phyloP scores from a whole-genome alignment of 176 grass and related monocot genomes.

The Coix lacrymajobi region DNA sequence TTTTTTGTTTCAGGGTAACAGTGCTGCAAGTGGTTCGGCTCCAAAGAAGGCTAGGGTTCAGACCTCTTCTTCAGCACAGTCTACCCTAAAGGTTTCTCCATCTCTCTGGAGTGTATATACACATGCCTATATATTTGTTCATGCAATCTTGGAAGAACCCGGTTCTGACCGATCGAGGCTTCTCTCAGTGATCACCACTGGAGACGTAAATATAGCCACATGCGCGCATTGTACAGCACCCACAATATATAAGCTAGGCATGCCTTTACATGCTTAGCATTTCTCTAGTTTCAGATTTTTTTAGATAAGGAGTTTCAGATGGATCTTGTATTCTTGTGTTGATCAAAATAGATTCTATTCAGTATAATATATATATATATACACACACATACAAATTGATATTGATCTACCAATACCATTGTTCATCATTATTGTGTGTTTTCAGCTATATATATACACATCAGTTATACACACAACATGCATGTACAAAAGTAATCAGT shows the following conservation, averaged over 20 bases:
- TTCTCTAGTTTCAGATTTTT: neutral
- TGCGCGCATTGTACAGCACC: neutral
- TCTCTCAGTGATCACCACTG: neutral
- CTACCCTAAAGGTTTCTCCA: constrained; percentile 71
- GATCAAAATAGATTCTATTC: neutral
- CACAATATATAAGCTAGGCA: neutral
- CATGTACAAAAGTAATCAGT: neutral
- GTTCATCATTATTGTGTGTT: neutral
- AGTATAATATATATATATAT: neutral
- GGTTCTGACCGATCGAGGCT: neutral
- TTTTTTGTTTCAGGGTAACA: constrained; percentile 61
- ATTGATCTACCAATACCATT: neutral
- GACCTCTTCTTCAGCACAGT: constrained; percentile 64
- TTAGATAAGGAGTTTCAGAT: no score
- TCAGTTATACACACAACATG: neutral
- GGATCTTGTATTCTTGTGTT: no score
- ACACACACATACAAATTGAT: neutral
- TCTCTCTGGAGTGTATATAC: neutral
- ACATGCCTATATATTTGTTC: neutral
- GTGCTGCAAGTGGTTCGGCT: constrained; percentile 59
- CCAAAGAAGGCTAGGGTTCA: constrained; percentile 95
- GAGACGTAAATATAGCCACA: neutral
- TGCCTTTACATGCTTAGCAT: neutral
- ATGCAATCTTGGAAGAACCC: neutral
- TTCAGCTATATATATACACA: neutral